Evolutionary conservation across 805 yeast genomes (phyloP).

Genomic region (Nakazawaea sp.): DNA sequence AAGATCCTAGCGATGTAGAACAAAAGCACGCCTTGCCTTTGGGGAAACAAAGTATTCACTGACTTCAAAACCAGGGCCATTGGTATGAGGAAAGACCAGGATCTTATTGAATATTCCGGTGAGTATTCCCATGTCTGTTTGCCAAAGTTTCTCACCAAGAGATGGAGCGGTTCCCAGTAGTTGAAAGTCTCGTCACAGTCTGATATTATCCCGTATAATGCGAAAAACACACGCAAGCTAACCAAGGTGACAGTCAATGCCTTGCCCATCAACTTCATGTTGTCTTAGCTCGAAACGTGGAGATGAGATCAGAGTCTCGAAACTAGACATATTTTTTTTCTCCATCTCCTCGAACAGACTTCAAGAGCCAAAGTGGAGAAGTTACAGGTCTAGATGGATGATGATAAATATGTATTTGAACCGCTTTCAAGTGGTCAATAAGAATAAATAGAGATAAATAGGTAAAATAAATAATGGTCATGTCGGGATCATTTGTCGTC

Average conservation of each 20-base stretch:
- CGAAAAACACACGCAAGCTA: slow-evolving; percentile 12
- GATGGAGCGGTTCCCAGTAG: slow-evolving; percentile 91
- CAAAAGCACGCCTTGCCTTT: slow-evolving; percentile 10
- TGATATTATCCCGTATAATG: slow-evolving; percentile 60
- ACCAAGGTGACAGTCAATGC: slow-evolving; percentile 9
- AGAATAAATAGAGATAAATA: slow-evolving; percentile 5
- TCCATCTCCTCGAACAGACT: too few relatives aligned
- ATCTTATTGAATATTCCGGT: slow-evolving; percentile 80
- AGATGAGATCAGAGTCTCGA: too few relatives aligned
- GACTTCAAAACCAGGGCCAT: slow-evolving; percentile 17
- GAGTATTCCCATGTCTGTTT: slow-evolving; percentile 97
- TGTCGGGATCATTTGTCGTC: slow-evolving; percentile 7
- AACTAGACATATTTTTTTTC: too few relatives aligned
- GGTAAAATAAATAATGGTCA: slow-evolving; percentile 12
- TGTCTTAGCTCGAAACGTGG: background rate
- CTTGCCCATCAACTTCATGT: slow-evolving; percentile 8
- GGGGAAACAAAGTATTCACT: slow-evolving; percentile 13
- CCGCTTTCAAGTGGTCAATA: too few relatives aligned
- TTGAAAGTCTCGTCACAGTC: slow-evolving; percentile 93
- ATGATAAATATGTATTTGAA: too few relatives aligned
- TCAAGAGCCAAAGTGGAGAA: too few relatives aligned
- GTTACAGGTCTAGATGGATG: too few relatives aligned
- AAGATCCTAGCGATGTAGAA: slow-evolving; percentile 51
- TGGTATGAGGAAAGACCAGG: slow-evolving; percentile 71
- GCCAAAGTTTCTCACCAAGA: slow-evolving; percentile 73